phyloP scores from a whole-genome alignment of 2,329 filamentous ascomycete species.

The Colletotrichum destructivum region DNA sequence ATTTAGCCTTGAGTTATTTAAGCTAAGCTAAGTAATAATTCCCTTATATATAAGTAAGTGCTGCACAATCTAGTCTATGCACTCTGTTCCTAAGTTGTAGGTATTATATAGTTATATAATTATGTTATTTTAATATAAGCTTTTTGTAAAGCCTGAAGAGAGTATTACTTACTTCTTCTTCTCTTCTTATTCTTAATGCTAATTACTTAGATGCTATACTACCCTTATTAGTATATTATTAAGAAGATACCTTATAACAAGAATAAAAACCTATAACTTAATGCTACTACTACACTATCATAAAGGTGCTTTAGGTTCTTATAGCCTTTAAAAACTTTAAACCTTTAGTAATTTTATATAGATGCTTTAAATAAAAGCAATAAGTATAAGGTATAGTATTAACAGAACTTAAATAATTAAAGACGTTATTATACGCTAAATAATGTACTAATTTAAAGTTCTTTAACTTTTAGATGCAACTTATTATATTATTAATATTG shows the following conservation, averaged over 20 bases:
- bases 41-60: no score
- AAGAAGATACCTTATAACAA: neutral
- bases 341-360: neutral
- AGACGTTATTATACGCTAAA: neutral
- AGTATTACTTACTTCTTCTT: no score
- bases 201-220: no score
- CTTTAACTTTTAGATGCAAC: neutral
- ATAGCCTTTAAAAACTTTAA: neutral
- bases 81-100: no score
- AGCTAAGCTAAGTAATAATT: no score
- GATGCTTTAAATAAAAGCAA: neutral
- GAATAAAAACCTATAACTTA: neutral
- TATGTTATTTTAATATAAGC: no score
- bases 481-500: neutral
- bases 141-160: no score
- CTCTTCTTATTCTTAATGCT: no score
- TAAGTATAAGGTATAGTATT: neutral
- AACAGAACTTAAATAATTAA: neutral
- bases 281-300: neutral
- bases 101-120: no score
- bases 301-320: neutral
- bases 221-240: no score
- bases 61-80: no score
- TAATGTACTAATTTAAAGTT: neutral
- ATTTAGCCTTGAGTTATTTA: no score